Evolutionary conservation across 208 protist species (phyloP), one percentile per base, ranked within the genome.

Genomic region (Leishmania braziliensis): DNA sequence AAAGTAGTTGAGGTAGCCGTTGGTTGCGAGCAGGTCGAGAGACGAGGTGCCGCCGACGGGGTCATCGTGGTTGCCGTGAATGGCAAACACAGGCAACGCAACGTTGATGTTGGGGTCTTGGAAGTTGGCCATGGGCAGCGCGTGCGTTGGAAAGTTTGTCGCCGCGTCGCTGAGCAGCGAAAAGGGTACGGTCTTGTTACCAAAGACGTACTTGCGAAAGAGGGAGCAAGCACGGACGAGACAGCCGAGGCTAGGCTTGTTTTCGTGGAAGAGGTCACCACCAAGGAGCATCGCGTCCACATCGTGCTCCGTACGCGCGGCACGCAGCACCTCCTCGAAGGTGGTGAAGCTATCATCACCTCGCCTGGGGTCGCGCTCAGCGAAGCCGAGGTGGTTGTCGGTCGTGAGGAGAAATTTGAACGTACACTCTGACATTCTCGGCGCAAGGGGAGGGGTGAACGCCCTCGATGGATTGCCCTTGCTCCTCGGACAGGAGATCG

Each of bases 21-120:
- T 92, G 10, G 92, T 92, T 39, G 93, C 88, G 29, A 99, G 88
- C 2, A 99, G 77, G 87, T 99, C 99, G 5, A 99, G 79, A 26
- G 99, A 87, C 51, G 92, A 96, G 78, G 91, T 92, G 72, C 98
- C 98, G 6, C 99, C 99, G 56, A 98, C 91, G 14, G 99, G 99
- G 83, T 99, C 99, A 83, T 99, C 99, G 89, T 99, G 99, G 86
- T 99, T 99, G 69, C 99, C 99, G 90, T 99, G 99, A 78, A 99
- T 99, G 12, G 92, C 92, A 93, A 99, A 99, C 43, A 99, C 93
- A 0, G 99, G 99, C n/a, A 99, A 82, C 18, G 91, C 84, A 10
- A 99, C 92, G 88, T 99, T 99, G 60, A 99, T 92, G 86, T 99
- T 99, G 26, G 98, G 98, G 84, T 99, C 99, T 76, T 99, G 90